Evolutionary conservation across 257 asterid species (phyloP).

Genomic region (Agastache rugosa): DNA sequence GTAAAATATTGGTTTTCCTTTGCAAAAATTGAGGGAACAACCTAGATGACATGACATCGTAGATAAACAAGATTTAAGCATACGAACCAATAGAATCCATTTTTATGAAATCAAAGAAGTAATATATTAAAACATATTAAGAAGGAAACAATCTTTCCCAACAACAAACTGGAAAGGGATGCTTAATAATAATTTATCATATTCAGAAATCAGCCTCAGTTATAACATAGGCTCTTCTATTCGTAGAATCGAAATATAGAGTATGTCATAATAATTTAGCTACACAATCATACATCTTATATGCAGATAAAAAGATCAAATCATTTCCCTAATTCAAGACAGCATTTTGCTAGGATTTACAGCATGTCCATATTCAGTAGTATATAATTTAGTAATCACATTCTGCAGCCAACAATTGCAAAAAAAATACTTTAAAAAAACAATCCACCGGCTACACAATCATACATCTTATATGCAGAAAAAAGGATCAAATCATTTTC

Average conservation of each 20-base stretch:
- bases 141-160: background rate
- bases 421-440: background rate
- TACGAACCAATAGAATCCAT: background rate
- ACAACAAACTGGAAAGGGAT: background rate
- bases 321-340: background rate
- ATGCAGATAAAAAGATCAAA: background rate
- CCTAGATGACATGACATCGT: background rate
- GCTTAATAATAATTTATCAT: background rate
- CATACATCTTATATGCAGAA: background rate
- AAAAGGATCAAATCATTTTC: background rate
- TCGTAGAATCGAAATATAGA: too few species aligned
- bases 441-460: background rate
- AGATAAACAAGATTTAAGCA: background rate
- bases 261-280: too few species aligned
- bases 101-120: constrained; percentile 2
- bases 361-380: background rate
- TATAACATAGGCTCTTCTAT: constrained; percentile 1
- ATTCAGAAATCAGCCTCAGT: background rate
- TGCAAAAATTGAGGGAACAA: background rate
- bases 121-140: background rate
- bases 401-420: background rate
- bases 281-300: background rate
- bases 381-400: background rate
- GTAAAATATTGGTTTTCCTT: background rate
- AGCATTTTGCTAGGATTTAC: background rate